Base-by-base conservation (phyloP, 306 rosid genomes). In the Dryas drummondii region DNA sequence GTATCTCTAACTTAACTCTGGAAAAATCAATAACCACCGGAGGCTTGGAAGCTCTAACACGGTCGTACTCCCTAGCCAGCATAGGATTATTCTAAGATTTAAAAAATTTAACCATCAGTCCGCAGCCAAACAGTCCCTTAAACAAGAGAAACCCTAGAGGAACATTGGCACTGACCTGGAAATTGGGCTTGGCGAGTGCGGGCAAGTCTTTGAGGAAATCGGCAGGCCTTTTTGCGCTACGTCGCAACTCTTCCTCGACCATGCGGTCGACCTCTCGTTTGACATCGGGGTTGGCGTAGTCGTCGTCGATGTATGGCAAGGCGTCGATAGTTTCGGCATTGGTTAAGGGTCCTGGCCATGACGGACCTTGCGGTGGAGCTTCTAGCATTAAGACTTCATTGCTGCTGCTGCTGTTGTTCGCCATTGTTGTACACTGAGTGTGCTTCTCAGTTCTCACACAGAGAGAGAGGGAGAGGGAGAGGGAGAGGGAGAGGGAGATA, bases 181-280 rank as follows among this genome's bases (percentile, higher is more conserved):
- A 87, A 81, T 81, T 87, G 80, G 85, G 87, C 66, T 77, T 85
- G 54, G 96, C 94, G 45, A 86, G 81, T n/a, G 98, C 88, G 11
- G 98, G 97, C 58, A 94, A 81, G 71, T 94, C 98, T 75, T 94
- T 87, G 81, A 94, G 98, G 64, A 94, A 94, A 81, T 91, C 96
- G 3, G 97, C 61, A 7, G 98, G 98, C 81, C 81, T 92, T 66
- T 87, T 91, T 5, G 79, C 79, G 87, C 98, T 94, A 12, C 96
- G 93, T 10, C 97, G 94, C 96, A 94, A 86, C 87, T 94, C 97
- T 5, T 91, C 96, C 84, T 91, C 97, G 9, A 94, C 90, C 68
- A 90, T 82, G 46, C 90, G 94, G 79, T 91, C 97, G 51, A 94
- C 98, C 77, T 91, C 98, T 5, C 75, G 57, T 83, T 94, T 94